Evolutionary conservation across 148 eudicot genomes (phyloP), one percentile per base, ranked within the genome.

Genomic region (Rhododendron simsii): DNA sequence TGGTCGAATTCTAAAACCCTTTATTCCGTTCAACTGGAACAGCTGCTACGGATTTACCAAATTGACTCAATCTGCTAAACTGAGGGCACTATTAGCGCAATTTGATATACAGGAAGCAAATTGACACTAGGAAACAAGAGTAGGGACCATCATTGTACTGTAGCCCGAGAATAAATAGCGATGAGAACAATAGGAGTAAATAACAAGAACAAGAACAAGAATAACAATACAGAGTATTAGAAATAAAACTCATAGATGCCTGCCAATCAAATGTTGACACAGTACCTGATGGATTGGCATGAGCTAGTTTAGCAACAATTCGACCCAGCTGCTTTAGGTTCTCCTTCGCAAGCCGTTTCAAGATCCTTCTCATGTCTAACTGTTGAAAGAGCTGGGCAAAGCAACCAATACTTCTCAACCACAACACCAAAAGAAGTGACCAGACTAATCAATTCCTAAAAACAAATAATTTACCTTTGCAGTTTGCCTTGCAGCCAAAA

Each of bases 221-320:
- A 37, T 37, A n/a, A 71, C 44, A 84, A 80, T 10, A 35, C 16
- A 39, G 2, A 67, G 2, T 10, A 45, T 18, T 48, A 16, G 5
- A 37, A 28, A 78, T 18, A 12, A 41, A 65, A 15, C 10, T 50
- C 23, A 48, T 69, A 39, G 47, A 15, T n/a, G 26, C 48, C 53
- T 39, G 71, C 33, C 74, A 86, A 14, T 53, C 75, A 18, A 73
- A 30, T 51, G 55, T 30, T 69, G 65, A 28, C 51, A 26, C 48
- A 47, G 14, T 85, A 95, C 99, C 98, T 98, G 99, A 83, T 98
- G 98, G 99, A 93, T 95, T 95, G 51, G 99, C 99, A 94, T 98
- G 99, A 86, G 98, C 98, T 85, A 98, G 92, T 88, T 98, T 98
- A n/a, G 99, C 99, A 91, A 98, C 96, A 98, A 98, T 98, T 80